phyloP scores from a whole-genome alignment of 305 asterid genomes.

The Solanum hybrid region DNA sequence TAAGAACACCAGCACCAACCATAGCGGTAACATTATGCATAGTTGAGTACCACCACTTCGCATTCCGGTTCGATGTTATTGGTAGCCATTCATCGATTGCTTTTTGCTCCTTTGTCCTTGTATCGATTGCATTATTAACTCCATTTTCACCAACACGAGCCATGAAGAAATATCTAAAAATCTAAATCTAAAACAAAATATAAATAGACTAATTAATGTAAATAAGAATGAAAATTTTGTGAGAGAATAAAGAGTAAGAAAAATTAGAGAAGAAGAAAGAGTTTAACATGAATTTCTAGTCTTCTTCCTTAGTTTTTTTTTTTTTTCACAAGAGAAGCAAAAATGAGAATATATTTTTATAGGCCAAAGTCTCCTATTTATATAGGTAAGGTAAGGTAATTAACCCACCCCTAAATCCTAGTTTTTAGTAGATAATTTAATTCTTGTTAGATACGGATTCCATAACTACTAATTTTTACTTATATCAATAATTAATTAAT shows the following conservation, averaged over 20 bases:
- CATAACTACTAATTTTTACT: neutral
- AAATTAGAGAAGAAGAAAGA: neutral
- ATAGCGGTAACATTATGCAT: constrained; percentile 76
- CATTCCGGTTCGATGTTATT: constrained; percentile 34
- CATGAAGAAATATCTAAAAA: neutral
- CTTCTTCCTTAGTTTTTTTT: neutral
- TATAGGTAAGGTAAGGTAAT: neutral
- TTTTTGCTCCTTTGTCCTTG: constrained; percentile 22
- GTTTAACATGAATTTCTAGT: neutral
- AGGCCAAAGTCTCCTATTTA: neutral
- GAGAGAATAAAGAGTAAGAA: neutral
- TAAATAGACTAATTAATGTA: neutral
- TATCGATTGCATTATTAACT: neutral
- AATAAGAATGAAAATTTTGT: neutral
- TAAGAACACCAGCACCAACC: constrained; percentile 36
- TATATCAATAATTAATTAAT: too few species aligned
- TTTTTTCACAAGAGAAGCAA: neutral
- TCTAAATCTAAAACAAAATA: neutral
- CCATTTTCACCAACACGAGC: neutral
- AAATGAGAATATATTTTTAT: neutral
- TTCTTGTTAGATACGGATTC: neutral
- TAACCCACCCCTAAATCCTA: neutral
- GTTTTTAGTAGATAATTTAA: neutral
- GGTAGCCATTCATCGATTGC: constrained; percentile 64
- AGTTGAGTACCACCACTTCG: constrained; percentile 66